Evolutionary conservation across 352 stramenopile species (phyloP).

Genomic region (Elongisporangium prolatum): DNA sequence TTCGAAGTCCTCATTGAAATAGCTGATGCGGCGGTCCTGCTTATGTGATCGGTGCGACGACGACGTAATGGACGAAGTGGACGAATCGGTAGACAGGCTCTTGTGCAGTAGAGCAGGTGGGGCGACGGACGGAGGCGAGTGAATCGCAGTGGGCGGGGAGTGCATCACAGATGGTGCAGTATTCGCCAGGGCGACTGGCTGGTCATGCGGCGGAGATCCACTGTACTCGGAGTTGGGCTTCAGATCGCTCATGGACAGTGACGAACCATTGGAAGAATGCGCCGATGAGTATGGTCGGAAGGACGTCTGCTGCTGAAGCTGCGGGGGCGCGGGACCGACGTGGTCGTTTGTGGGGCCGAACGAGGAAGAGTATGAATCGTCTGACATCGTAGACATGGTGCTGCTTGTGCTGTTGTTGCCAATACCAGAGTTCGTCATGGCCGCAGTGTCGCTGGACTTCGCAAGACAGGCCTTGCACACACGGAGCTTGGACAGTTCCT

Average conservation of each 20-base stretch:
- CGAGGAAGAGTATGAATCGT: slow-evolving; percentile 22
- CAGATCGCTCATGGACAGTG: slow-evolving; percentile 44
- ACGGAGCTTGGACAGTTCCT: slow-evolving; percentile 52
- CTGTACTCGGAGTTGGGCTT: slow-evolving; percentile 14
- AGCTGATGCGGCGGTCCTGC: slow-evolving; percentile 52
- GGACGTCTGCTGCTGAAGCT: slow-evolving; percentile 8
- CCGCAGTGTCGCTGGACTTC: slow-evolving; percentile 27
- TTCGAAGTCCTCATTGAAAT: slow-evolving; percentile 87
- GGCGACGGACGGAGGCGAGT: neutral
- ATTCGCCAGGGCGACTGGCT: neutral
- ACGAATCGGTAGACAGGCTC: neutral
- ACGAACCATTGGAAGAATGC: slow-evolving; percentile 25
- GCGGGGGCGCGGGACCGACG: slow-evolving; percentile 9
- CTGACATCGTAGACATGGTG: slow-evolving; percentile 45
- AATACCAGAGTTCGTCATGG: slow-evolving; percentile 7
- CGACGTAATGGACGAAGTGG: slow-evolving; percentile 2
- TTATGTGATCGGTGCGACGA: slow-evolving; percentile 13
- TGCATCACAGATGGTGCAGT: neutral
- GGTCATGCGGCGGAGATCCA: neutral
- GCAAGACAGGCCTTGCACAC: slow-evolving; percentile 77
- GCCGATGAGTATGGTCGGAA: slow-evolving; percentile 7
- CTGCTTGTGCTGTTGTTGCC: slow-evolving; percentile 29
- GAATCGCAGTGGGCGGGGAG: neutral
- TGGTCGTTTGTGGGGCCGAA: slow-evolving; percentile 29
- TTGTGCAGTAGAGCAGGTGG: slow-evolving; percentile 5